A percentile compares a stretch with the other conserved stretches of the same genome.
Conservation (phyloP, 176 grass and related monocot genomes). For the Dendrocalamus sinicus region DNA sequence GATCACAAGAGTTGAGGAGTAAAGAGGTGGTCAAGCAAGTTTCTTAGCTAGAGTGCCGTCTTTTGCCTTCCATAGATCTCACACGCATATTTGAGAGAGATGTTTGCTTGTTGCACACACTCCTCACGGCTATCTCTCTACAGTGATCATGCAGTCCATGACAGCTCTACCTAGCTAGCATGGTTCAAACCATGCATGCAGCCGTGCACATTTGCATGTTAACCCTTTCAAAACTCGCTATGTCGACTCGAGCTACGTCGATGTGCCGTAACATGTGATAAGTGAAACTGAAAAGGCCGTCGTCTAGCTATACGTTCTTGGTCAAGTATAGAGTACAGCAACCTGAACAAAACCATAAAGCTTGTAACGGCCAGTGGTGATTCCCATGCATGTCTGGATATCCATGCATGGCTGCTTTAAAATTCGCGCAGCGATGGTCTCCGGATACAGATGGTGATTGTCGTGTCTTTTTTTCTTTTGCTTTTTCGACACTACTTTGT, state of each 20-base stretch:
- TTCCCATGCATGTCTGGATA: slow-evolving; percentile 4
- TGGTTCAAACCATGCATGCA: too few relatives aligned
- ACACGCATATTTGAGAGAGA: neutral
- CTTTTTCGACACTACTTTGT: neutral
- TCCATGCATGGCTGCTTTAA: neutral
- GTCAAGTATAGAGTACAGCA: neutral
- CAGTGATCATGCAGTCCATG: neutral
- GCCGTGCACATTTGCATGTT: neutral
- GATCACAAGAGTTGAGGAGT: neutral
- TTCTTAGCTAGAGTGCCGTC: neutral
- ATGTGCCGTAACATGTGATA: neutral
- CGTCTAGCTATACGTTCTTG: neutral
- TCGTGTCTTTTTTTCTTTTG: neutral
- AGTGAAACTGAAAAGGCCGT: neutral
- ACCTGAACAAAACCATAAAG: neutral
- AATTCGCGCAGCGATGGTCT: neutral
- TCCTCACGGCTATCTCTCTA: neutral
- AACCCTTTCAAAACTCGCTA: neutral
- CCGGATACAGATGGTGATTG: neutral
- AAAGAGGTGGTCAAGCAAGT: neutral
- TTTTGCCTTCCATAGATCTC: slow-evolving; percentile 13
- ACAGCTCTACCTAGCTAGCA: neutral
- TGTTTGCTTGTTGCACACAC: neutral
- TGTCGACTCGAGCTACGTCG: neutral
- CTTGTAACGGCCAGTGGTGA: neutral